These are phyloP conservation scores for Fraxinus albicans DNA, from an alignment of 305 asterid species.

Conservation along the genomic window DNA sequence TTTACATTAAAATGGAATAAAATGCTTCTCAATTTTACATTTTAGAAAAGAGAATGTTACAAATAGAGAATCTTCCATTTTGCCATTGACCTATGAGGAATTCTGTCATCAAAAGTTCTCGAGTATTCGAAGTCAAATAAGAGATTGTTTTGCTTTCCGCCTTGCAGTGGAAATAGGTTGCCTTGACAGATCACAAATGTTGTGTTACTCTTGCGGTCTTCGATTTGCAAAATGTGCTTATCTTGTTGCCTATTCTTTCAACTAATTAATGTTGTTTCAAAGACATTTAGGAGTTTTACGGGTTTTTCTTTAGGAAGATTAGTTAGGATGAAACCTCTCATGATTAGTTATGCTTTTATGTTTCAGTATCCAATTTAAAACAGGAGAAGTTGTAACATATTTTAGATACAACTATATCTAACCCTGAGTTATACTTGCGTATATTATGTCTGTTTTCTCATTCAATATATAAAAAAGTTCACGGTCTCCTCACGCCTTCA, in stretches of 20 bases:
- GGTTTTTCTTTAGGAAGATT: background rate
- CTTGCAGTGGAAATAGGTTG: background rate
- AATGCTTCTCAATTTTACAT: background rate
- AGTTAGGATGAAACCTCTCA: background rate
- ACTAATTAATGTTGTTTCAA: background rate
- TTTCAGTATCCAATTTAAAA: background rate
- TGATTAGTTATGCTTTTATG: background rate
- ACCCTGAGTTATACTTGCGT: background rate
- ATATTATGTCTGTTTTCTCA: background rate
- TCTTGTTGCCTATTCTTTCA: background rate
- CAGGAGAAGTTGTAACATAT: background rate
- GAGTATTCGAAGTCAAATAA: background rate
- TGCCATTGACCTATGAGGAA: background rate
- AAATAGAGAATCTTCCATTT: background rate
- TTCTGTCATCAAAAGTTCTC: background rate
- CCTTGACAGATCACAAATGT: background rate
- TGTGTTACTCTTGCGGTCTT: background rate
- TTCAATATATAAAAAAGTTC: background rate
- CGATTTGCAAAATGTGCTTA: background rate
- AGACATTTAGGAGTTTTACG: background rate
- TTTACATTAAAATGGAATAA: background rate
- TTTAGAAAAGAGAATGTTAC: background rate
- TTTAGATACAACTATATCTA: background rate
- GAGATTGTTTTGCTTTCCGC: background rate
- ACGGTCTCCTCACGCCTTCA: background rate